Evolutionary conservation across 169 alveolate species (phyloP).

Genomic region (Plasmodium coatneyi): DNA sequence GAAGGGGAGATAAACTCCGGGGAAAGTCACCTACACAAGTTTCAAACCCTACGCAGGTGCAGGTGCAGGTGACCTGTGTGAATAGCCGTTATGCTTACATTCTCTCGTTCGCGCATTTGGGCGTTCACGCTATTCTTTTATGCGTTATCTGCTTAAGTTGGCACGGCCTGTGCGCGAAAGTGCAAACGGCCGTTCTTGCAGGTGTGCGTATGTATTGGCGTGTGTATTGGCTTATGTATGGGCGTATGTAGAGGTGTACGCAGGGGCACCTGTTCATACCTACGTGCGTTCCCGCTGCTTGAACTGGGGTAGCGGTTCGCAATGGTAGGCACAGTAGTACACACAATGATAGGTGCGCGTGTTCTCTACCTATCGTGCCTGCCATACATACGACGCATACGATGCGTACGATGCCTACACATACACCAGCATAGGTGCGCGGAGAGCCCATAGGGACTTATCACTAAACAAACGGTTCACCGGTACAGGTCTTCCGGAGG

Average conservation of each 20-base stretch:
- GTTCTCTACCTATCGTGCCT: neutral
- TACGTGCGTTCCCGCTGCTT: neutral
- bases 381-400: neutral
- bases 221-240: no score
- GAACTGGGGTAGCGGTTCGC: neutral
- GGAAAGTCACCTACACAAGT: neutral
- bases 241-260: no score
- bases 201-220: neutral
- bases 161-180: neutral
- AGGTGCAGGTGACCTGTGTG: neutral
- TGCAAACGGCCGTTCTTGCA: neutral
- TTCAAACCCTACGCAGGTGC: neutral
- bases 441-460: neutral
- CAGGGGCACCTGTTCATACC: neutral
- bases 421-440: neutral
- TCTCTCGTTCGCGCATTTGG: neutral
- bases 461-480: neutral
- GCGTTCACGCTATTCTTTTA: neutral
- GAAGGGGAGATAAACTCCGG: neutral
- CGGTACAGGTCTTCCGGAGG: neutral
- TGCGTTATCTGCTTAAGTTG: neutral
- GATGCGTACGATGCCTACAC: neutral
- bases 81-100: neutral
- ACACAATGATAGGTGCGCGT: neutral
- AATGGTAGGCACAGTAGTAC: neutral